Base-by-base conservation (phyloP, 495 filamentous ascomycete genomes). In the Penicillium arizonense region DNA sequence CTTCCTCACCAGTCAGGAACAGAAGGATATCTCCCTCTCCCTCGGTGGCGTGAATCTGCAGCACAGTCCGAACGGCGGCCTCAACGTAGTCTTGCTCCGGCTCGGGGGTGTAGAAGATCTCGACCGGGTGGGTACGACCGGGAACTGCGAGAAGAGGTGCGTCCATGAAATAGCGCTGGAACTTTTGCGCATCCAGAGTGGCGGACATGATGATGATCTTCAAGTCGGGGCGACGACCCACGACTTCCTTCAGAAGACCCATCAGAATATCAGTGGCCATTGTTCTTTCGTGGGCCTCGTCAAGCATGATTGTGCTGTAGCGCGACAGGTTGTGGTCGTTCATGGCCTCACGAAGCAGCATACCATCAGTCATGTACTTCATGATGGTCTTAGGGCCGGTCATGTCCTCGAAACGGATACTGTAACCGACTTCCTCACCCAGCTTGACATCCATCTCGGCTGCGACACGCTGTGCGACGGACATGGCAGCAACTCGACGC, bases 321-420 rank as follows among this genome's bases (percentile, higher is more conserved):
- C 92, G 86, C 16, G 82, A 82, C 58, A 99, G 79, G 58, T 93
- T 79, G 72, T 91, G 87, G 69, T 99, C 95, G 73, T 96, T 85
- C 95, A 99, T 99, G 30, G 95, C 91, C 76, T 99, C 95, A 57
- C 95, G 80, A 65, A 97, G 76, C 58, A 99, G 83, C 94, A 97
- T 97, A 84, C 95, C 95, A 68, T 99, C 95, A 26, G 95, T 99
- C 95, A 99, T 97, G 76, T 99, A 99, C 76, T 97, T 99, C 43
- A 99, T 76, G 35, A 97, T 81, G 8, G 95, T 99, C 71, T 90
- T 96, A 47, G 83, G 80, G 38, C 90, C 80, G 0, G 95, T 97
- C 73, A 86, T 90, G 69, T 99, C 94, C 70, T 97, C 95, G 72
- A 99, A 99, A 73, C 95, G 91, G 61, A 99, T 97, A 70, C 88